Conservation (phyloP, 2,329 filamentous ascomycete species). For the Trematosphaeria pertusa region DNA sequence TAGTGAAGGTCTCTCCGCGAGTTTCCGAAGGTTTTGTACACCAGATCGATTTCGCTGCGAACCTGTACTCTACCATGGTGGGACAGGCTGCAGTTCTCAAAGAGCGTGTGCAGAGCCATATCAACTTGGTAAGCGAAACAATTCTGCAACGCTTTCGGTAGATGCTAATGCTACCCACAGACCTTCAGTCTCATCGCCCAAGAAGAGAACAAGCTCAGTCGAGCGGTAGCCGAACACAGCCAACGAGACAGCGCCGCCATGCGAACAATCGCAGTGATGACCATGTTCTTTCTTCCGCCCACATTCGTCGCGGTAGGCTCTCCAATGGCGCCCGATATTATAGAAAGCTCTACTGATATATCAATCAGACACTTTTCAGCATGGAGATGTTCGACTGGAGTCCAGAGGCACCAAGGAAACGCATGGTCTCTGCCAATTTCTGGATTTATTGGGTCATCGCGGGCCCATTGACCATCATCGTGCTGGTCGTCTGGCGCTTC, state of each 20-base stretch:
- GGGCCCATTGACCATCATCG: background rate
- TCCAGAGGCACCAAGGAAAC: background rate
- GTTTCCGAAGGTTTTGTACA: conserved; percentile 6
- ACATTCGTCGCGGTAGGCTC: conserved; percentile 47
- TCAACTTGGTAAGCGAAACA: conserved; percentile 17
- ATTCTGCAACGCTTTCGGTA: no score
- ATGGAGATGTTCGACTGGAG: conserved; percentile 19
- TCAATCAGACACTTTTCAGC: conserved; percentile 12
- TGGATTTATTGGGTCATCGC: conserved; percentile 21
- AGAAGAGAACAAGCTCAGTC: conserved; percentile 19
- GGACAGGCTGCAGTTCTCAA: conserved; percentile 11
- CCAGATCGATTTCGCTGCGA: conserved; percentile 10
- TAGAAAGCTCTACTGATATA: background rate
- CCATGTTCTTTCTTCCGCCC: conserved; percentile 51
- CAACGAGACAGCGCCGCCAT: conserved; percentile 46
- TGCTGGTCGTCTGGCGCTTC: conserved; percentile 1
- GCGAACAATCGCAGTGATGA: conserved; percentile 51
- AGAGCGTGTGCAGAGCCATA: conserved; percentile 15
- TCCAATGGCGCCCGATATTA: background rate
- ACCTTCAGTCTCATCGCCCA: conserved; percentile 23
- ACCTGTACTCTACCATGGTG: conserved; percentile 11
- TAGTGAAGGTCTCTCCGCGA: background rate
- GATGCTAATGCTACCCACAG: no score
- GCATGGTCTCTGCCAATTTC: conserved; percentile 5
- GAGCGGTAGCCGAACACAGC: conserved; percentile 15